Evolutionary conservation across 1,284 basidiomycete genomes (phyloP), one percentile per base, ranked within the genome.

Genomic region (Entoloma clypeatum): DNA sequence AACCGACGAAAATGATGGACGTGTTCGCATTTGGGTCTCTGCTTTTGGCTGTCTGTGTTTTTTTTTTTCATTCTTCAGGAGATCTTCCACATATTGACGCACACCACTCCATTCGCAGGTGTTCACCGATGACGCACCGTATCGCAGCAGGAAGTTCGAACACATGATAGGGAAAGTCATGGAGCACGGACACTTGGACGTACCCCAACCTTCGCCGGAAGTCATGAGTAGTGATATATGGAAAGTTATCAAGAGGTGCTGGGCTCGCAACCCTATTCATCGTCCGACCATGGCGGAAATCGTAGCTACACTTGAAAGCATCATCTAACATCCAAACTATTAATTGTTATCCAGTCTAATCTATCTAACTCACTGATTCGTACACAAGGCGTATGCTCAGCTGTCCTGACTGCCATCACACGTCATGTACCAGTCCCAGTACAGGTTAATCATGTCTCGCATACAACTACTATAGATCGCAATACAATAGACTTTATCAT

Each of bases 211-310:
- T 7, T 5, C 17, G 4, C 10, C n/a, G 6, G 17, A 19, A 6
- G 11, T 31, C 13, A 44, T 48, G 3, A 7, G 26, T n/a, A 24
- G 35, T 3, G n/a, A 33, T 4, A 23, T 49, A 7, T 42, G 43
- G 47, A 22, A 39, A 11, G 11, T 48, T 3, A 8, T 49, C 9
- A 16, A 32, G 26, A 30, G 16, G n/a, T 51, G 50, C 25, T 51
- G 50, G 44, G 16, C 36, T 7, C 21, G 5, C n/a, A 24, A 40
- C 18, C 41, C 47, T 6, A 34, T 7, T 11, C 35, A 7, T 8
- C 47, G 47, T 7, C 49, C 46, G 9, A 32, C 26, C 3, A 50
- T 48, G 33, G 27, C n/a, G 18, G 42, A 45, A 4, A 22, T 50
- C 8, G 27, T 45, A 2, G 34, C 34, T 3, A 16, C 22, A 13